phyloP scores from a whole-genome alignment of 306 rosid genomes.

The Hippophae gyantsensis region DNA sequence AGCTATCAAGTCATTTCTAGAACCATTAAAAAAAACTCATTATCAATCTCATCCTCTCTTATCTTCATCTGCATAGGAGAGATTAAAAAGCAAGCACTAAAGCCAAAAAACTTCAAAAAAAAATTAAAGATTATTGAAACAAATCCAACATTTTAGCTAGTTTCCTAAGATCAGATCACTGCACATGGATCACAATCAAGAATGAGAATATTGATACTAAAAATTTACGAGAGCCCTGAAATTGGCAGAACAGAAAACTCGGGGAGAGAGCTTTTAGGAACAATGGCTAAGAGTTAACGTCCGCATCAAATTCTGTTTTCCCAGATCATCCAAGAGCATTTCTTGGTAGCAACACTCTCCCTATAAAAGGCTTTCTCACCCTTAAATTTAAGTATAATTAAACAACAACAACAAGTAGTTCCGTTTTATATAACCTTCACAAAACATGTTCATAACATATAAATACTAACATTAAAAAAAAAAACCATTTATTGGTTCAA shows the following conservation, averaged over 20 bases:
- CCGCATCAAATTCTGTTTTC: conserved; percentile 34
- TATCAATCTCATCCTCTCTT: conserved; percentile 38
- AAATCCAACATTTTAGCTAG: neutral
- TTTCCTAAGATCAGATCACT: conserved; percentile 2
- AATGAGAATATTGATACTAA: conserved; percentile 17
- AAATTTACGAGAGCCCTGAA: too few species aligned
- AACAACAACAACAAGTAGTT: neutral
- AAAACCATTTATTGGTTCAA: neutral
- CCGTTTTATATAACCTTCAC: neutral
- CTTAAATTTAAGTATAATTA: conserved; percentile 28
- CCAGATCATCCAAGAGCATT: conserved; percentile 58
- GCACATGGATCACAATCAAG: conserved; percentile 10
- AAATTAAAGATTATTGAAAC: neutral
- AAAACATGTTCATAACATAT: too few species aligned
- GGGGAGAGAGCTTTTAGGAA: conserved; percentile 2
- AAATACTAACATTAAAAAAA: too few species aligned
- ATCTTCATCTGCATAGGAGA: conserved; percentile 44
- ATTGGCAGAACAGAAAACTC: neutral
- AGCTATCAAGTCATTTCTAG: conserved; percentile 26
- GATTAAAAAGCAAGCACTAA: conserved; percentile 2
- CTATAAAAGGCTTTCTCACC: conserved; percentile 92
- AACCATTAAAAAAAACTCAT: conserved; percentile 25
- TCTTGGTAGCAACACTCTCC: conserved; percentile 70
- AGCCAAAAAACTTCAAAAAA: neutral
- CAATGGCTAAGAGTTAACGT: neutral